phyloP scores from a whole-genome alignment of 257 asterid species.

The Petunia axillaris region DNA sequence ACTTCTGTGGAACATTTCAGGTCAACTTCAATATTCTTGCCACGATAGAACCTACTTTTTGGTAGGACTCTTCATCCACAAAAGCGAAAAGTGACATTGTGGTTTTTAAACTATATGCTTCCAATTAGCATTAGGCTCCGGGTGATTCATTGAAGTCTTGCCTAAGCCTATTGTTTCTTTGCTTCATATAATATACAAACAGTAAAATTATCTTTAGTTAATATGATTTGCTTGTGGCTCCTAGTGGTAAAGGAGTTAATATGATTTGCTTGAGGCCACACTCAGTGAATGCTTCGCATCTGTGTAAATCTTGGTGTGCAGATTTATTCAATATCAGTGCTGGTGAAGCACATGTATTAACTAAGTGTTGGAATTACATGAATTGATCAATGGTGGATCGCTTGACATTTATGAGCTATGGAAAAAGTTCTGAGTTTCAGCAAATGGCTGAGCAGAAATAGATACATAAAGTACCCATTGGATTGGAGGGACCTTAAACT shows the following conservation, averaged over 20 bases:
- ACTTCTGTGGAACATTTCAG: not conserved
- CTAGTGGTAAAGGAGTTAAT: not conserved
- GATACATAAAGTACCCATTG: not conserved
- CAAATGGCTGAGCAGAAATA: constrained; percentile 19
- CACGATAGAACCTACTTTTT: constrained; percentile 9
- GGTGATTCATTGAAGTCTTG: constrained; percentile 7
- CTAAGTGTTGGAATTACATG: not conserved
- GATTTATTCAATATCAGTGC: not conserved
- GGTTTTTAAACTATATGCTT: not conserved
- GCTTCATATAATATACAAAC: not conserved
- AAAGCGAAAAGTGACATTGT: not conserved
- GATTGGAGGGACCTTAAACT: constrained; percentile 9
- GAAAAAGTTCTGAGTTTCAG: not conserved
- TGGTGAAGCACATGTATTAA: not conserved
- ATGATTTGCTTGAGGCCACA: not conserved
- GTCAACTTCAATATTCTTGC: not conserved
- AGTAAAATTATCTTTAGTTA: constrained; percentile 10
- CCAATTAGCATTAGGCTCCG: not conserved
- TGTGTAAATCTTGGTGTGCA: not conserved
- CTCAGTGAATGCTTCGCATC: not conserved
- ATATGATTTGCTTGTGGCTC: not conserved
- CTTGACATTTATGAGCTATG: not conserved
- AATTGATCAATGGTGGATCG: constrained; percentile 4
- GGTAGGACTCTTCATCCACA: not conserved
- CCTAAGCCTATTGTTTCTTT: not conserved